Base-by-base conservation (phyloP, 1,284 basidiomycete species). In the Volvariella surrecta region DNA sequence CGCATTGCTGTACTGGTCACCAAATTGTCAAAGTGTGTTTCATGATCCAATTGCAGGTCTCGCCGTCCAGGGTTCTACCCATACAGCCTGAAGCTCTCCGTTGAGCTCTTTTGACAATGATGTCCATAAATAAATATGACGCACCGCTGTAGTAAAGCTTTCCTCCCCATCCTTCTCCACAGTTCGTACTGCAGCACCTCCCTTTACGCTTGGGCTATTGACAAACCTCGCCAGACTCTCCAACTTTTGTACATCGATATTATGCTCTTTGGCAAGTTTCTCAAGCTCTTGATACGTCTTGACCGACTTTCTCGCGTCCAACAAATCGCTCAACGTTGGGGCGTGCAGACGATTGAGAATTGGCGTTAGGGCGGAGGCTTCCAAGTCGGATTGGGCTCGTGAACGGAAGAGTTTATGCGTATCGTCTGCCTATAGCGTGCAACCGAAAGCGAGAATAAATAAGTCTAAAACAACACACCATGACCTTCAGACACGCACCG, bases 151-250 rank as follows among this genome's bases (percentile, higher is more conserved):
- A 15, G 18, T 15, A 15, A 35, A 8, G 34, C 13, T 35, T n/a
- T 85, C 82, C 45, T 79, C 70, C 0, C 82, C 85, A 18, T 78
- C 69, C 48, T 79, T 61, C 18, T 67, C 70, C 19, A 73, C 66
- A 15, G 62, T 66, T 49, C 70, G 68, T 37, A 67, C 63, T 13
- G 68, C 66, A 24, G 72, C 70, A 2, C 64, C 64, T 34, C 70
- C 70, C 31, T 75, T 69, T 4, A 86, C 67, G 55, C 79, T 87
- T 3, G 85, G 84, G 44, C 76, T 84, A 57, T 75, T 90, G 52
- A 91, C 74, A 59, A 72, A 76, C 39, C 68, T 62, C 21, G 76
- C 66, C 19, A 93, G 53, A 10, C 60, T 70, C 40, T 77, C 69
- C 44, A 92, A 55, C 34, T 35, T 35, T 16, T 62, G 64, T 1